These are phyloP conservation scores for Teratosphaeria zuluensis DNA, from an alignment of 2,329 filamentous ascomycete genomes.

Conservation along the genomic window DNA sequence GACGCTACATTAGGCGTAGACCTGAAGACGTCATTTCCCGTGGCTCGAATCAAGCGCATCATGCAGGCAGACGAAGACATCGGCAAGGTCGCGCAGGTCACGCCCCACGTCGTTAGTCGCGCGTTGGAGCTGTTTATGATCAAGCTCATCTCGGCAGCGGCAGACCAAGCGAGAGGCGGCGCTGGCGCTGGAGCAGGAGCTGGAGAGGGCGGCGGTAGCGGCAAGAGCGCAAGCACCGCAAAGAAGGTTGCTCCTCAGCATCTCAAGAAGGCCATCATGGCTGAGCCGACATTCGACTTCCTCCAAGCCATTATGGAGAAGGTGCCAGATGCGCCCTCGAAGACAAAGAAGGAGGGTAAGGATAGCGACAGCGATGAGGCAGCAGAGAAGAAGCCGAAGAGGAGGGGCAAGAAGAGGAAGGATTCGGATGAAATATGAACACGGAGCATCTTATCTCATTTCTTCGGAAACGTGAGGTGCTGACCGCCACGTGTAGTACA, in stretches of 20 bases:
- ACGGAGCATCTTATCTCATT: not conserved
- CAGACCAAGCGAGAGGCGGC: conserved; percentile 59
- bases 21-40: conserved; percentile 92
- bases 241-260: conserved; percentile 86
- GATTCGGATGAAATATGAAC: conserved; percentile 15
- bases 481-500: not conserved
- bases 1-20: conserved; percentile 45
- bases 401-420: conserved; percentile 20
- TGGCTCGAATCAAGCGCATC: conserved; percentile 94
- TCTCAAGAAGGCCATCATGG: conserved; percentile 81
- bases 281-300: conserved; percentile 90
- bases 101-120: conserved; percentile 78
- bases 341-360: conserved; percentile 28
- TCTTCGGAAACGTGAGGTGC: not conserved
- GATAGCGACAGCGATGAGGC: conserved; percentile 20
- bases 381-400: conserved; percentile 13
- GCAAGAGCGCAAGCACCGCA: conserved; percentile 33
- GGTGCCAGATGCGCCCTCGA: conserved; percentile 56
- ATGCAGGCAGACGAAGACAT: conserved; percentile 99
- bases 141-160: conserved; percentile 77
- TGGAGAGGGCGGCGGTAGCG: conserved; percentile 11
- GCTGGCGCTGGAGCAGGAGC: conserved; percentile 5
- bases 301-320: conserved; percentile 81
- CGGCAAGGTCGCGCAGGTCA: conserved; percentile 95
- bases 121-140: conserved; percentile 98